phyloP scores from a whole-genome alignment of 108 stramenopile species.

The Aurantiochytrium sp. region DNA sequence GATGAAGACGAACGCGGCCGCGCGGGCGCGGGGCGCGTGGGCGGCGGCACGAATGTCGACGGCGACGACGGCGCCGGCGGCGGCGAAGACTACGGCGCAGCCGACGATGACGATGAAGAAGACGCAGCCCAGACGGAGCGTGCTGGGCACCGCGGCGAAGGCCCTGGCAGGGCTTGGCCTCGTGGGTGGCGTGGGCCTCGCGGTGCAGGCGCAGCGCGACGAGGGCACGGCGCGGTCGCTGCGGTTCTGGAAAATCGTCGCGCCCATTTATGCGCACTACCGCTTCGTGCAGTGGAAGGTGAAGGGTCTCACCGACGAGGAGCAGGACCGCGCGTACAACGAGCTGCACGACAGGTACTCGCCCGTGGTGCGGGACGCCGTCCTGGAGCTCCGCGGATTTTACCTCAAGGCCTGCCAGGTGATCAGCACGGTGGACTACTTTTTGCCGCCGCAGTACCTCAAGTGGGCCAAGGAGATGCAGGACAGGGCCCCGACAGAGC shows the following conservation, averaged over 20 bases:
- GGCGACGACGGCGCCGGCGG: too few relatives aligned
- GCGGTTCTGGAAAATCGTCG: neutral
- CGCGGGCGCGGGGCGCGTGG: too few relatives aligned
- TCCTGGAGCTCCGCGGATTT: conserved; percentile 51
- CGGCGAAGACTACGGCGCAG: too few relatives aligned
- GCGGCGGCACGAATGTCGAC: too few relatives aligned
- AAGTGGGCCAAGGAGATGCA: conserved; percentile 41
- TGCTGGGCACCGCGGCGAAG: too few relatives aligned
- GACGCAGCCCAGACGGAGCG: too few relatives aligned
- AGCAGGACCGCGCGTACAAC: neutral
- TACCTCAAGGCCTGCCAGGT: conserved; percentile 58
- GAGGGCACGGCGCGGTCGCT: neutral
- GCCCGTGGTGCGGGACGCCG: conserved; percentile 41
- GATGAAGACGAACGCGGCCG: too few relatives aligned
- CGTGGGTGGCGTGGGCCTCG: neutral
- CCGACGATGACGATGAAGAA: too few relatives aligned
- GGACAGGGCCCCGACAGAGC: conserved; percentile 47
- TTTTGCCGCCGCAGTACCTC: conserved; percentile 47
- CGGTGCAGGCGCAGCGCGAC: neutral
- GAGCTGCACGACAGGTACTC: conserved; percentile 35
- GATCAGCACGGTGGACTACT: conserved; percentile 49
- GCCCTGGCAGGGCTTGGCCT: neutral
- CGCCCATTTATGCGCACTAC: conserved; percentile 27
- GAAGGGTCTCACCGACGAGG: neutral
- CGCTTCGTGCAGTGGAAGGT: neutral